Evolutionary conservation across 2,329 filamentous ascomycete species (phyloP).

Genomic region (Fusarium anthophilum): DNA sequence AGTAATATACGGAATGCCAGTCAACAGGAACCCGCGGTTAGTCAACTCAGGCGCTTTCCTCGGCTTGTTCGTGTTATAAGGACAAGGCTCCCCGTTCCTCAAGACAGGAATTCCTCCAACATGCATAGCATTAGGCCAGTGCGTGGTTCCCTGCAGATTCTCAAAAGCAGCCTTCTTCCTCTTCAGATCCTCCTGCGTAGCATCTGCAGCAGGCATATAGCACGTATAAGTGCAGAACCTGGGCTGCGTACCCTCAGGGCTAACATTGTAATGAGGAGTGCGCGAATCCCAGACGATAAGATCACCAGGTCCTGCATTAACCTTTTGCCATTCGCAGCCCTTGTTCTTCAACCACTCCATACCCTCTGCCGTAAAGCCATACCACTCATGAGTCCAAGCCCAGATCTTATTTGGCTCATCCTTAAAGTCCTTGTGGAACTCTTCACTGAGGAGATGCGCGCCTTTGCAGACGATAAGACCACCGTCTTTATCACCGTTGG

Average conservation of each 20-base stretch:
- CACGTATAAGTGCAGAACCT: conserved; percentile 10
- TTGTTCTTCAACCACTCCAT: conserved; percentile 18
- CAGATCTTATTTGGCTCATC: conserved; percentile 2
- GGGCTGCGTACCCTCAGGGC: not conserved
- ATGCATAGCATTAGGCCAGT: conserved; percentile 21
- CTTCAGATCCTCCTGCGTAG: not conserved
- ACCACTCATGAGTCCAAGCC: conserved; percentile 16
- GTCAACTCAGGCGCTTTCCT: not conserved
- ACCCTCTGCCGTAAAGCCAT: not conserved
- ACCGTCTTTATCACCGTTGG: not conserved
- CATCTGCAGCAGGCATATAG: conserved; percentile 13
- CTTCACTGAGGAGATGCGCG: not conserved
- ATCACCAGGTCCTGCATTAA: not conserved
- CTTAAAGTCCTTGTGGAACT: conserved; percentile 3
- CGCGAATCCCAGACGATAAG: conserved; percentile 11
- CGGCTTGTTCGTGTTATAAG: conserved; percentile 2
- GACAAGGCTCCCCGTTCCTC: conserved; percentile 7
- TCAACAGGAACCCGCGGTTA: not conserved
- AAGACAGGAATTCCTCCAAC: conserved; percentile 7
- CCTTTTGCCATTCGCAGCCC: conserved; percentile 9
- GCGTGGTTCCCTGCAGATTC: not conserved
- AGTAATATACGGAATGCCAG: conserved; percentile 3
- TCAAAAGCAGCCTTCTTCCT: conserved; percentile 18
- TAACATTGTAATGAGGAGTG: conserved; percentile 16
- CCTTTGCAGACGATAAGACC: conserved; percentile 10